Evolutionary conservation across 2,329 filamentous ascomycete species (phyloP), one percentile per base, ranked within the genome.

Genomic region (Hirsutella rhossiliensis): DNA sequence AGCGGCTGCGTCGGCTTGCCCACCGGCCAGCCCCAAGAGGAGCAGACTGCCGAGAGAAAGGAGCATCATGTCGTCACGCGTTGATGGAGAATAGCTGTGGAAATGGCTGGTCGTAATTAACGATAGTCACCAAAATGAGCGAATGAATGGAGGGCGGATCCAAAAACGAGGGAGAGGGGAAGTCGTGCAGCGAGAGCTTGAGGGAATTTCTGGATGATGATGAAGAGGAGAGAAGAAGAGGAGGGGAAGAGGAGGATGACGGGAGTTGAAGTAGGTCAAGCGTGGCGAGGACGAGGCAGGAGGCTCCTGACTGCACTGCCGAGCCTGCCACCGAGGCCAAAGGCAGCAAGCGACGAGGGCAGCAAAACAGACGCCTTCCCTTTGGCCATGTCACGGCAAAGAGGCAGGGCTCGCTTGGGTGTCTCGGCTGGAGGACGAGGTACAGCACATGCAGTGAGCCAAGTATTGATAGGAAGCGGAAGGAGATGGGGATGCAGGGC

Each of bases 111-210:
- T 53, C 50, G 51, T 52, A 45, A 47, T 54, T 57, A 59, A 59
- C 53, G 56, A 58, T 58, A 50, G 53, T 53, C 51, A 55, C 57
- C 57, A 57, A 59, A 56, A 57, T 45, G 43, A 47, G 38, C 40
- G 48, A 52, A 48, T 37, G 52, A 45, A 49, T 44, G 42, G 38
- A 44, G 20, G 15, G 32, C 47, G 43, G 51, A 53, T 58, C 59
- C 57, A 62, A 64, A 59, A 59, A 57, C 42, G 57, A 51, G 50
- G 49, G 49, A 52, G 50, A 34, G 43, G 54, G 48, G 42, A 45
- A 42, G 40, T 15, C 32, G 44, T 40, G 46, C 41, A 54, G 50
- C 34, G 42, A 45, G 46, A 47, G 52, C 47, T 50, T 48, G 51
- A 49, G 53, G 50, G 47, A 51, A 46, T 31, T 48, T 46, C 39